Evolutionary conservation across 441 rosid genomes (phyloP).

Genomic region (Adansonia rubrostipa): DNA sequence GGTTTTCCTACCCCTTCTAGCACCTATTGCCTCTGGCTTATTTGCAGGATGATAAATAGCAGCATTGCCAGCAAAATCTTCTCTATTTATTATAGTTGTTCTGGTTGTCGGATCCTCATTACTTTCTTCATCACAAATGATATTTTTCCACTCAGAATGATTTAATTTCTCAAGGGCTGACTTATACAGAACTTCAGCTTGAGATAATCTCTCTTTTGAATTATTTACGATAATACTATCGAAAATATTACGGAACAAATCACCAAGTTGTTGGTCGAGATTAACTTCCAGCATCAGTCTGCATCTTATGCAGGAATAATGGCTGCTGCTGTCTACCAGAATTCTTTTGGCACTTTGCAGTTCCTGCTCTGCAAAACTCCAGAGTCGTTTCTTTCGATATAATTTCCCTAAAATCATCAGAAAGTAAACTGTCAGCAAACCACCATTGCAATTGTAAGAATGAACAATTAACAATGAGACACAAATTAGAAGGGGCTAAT

Average conservation of each 20-base stretch:
- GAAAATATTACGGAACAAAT: constrained; percentile 52
- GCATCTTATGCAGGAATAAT: constrained; percentile 68
- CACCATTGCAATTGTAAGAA: constrained; percentile 22
- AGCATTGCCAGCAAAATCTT: constrained; percentile 33
- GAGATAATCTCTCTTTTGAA: constrained; percentile 46
- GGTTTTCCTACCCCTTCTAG: constrained; percentile 53
- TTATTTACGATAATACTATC: constrained; percentile 34
- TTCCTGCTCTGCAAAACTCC: constrained; percentile 73
- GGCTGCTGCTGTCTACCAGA: constrained; percentile 38
- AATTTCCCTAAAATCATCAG: constrained; percentile 58
- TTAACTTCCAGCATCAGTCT: constrained; percentile 60
- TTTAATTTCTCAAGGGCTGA: constrained; percentile 64
- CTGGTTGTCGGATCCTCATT: constrained; percentile 27
- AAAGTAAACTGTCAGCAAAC: constrained; percentile 19
- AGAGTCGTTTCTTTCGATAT: constrained; percentile 63
- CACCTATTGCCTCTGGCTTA: constrained; percentile 36
- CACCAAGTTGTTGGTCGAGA: constrained; percentile 70
- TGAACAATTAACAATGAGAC: constrained; percentile 16
- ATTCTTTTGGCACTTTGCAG: constrained; percentile 61
- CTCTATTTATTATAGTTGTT: constrained; percentile 32
- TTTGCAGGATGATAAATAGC: constrained; percentile 21
- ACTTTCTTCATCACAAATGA: constrained; percentile 40
- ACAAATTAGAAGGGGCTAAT: constrained; percentile 20
- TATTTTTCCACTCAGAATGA: constrained; percentile 64
- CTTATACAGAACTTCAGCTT: constrained; percentile 65